Evolutionary conservation across 257 asterid genomes (phyloP).

Genomic region (Cynanchum wilfordii): DNA sequence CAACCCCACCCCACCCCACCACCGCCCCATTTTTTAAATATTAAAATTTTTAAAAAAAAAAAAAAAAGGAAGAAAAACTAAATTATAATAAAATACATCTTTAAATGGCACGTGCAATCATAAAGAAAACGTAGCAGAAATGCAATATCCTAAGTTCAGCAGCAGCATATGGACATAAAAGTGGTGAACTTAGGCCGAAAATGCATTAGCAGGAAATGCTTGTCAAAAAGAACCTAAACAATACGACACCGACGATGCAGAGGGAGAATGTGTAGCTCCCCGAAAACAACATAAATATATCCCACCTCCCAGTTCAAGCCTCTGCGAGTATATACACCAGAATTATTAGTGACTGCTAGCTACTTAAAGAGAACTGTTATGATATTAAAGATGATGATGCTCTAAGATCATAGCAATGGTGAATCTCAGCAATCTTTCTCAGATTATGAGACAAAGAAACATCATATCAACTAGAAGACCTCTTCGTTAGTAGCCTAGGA

Average conservation of each 20-base stretch:
- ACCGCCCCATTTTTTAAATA: too few species aligned
- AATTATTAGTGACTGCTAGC: neutral
- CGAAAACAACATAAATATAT: neutral
- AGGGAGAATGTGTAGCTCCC: too few species aligned
- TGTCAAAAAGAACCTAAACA: neutral
- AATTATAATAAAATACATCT: too few species aligned
- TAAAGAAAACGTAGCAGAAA: neutral
- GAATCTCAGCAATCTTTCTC: neutral
- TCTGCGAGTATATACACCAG: neutral
- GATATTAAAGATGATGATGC: neutral
- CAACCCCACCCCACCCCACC: too few species aligned
- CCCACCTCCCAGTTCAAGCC: neutral
- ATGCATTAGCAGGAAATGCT: too few species aligned
- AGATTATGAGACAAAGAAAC: neutral
- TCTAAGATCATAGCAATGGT: neutral
- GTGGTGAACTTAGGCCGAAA: neutral
- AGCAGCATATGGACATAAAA: neutral
- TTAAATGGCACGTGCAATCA: too few species aligned
- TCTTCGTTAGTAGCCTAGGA: neutral
- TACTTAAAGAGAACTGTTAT: neutral
- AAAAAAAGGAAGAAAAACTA: too few species aligned
- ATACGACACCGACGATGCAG: neutral
- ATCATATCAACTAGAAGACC: neutral
- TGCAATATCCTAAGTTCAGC: neutral
- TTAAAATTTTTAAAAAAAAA: too few species aligned